Evolutionary conservation across 352 stramenopile genomes (phyloP).

Genomic region (Phytopythium aichiense): DNA sequence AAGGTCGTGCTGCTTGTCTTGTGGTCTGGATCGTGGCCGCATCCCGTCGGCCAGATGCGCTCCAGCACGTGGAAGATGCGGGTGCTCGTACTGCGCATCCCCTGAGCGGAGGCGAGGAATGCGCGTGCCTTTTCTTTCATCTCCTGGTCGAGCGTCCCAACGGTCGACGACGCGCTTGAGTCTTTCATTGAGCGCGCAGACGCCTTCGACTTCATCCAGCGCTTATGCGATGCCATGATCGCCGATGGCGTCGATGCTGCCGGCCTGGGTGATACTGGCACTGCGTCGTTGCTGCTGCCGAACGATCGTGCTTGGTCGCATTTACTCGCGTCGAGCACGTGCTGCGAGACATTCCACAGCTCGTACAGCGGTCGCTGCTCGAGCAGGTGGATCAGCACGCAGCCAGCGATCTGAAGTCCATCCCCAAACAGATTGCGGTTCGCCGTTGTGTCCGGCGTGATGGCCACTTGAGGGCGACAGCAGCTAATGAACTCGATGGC

Average conservation of each 20-base stretch:
- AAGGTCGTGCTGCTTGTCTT: not conserved
- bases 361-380: constrained; percentile 48
- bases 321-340: constrained; percentile 31
- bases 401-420: constrained; percentile 57
- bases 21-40: not conserved
- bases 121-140: constrained; percentile 36
- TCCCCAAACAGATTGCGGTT: constrained; percentile 47
- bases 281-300: not conserved
- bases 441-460: constrained; percentile 2
- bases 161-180: constrained; percentile 7
- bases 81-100: constrained; percentile 28
- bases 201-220: constrained; percentile 4
- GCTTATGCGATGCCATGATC: constrained; percentile 1
- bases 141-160: constrained; percentile 40
- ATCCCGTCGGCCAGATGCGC: constrained; percentile 20
- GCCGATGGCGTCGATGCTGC: not conserved
- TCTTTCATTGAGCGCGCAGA: not conserved
- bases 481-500: constrained; percentile 64
- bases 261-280: not conserved
- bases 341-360: constrained; percentile 55
- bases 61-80: constrained; percentile 45
- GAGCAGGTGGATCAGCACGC: constrained; percentile 51
- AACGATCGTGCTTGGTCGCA: constrained; percentile 1
- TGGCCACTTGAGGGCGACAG: constrained; percentile 14
- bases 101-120: constrained; percentile 32